Base-by-base conservation (phyloP, 768 basidiomycete species). In the Leccinum arenicola region DNA sequence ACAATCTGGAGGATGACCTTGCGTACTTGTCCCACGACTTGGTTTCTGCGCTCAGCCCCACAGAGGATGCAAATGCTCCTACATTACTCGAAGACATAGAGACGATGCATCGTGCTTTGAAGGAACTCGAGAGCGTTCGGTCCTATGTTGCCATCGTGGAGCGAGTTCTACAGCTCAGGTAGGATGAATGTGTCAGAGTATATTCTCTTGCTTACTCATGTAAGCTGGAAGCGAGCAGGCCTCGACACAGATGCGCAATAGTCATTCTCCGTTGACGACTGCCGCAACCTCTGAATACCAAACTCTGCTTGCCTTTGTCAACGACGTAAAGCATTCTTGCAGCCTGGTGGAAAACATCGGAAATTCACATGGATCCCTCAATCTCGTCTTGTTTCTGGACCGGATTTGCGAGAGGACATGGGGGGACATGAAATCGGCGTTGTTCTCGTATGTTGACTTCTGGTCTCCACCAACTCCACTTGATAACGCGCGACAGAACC, bases 61-160 rank as follows among this genome's bases (percentile, higher is more conserved):
- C 77, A 11, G 80, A 78, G 14, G 78, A 76, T 48, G 78, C 80
- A 10, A 74, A 70, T n/a, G 64, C 74, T 47, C 77, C 86, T 4
- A 92, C 88, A 0, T 74, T 98, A 5, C 77, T 96, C 10, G 89
- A 94, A 71, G 88, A 91, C 49, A 78, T 98, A 59, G 91, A 96
- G 68, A 82, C 79, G 0, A 73, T 95, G 62, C 92, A 95, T 67
- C 78, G 85, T 50, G 85, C 83, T 66, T 67, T 96, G 65, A 87
- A 85, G 69, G 88, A 93, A 67, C 78, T 97, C 40, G 81, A 91
- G 65, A 83, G 82, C 59, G 84, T 94, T 21, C 84, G 84, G 66
- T 79, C 80, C 25, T 97, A 96, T 73, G 85, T 91, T 10, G 83
- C 84, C 52, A 77, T 94, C 14, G 77, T 95, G 49, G 83, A 92